A percentile compares a stretch with the other conserved stretches of the same genome.
phyloP scores from a whole-genome alignment of 768 basidiomycete genomes.

The Boletus barrowsii region DNA sequence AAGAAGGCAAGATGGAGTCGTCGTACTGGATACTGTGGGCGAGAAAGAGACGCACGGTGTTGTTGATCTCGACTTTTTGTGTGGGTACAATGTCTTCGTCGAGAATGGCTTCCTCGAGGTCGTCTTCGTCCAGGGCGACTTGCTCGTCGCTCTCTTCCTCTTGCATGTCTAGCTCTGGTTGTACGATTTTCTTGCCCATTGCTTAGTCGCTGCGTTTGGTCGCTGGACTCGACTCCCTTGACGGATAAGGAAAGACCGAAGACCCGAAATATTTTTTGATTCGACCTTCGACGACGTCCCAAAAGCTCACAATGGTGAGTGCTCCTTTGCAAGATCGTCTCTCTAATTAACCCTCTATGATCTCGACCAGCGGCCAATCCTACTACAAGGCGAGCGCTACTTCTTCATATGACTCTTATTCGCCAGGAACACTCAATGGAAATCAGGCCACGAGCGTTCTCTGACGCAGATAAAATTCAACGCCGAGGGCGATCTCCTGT shows the following conservation, averaged over 20 bases:
- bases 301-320: slow-evolving; percentile 19
- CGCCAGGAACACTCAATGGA: slow-evolving; percentile 12
- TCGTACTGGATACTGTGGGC: neutral
- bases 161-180: slow-evolving; percentile 8
- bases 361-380: slow-evolving; percentile 59
- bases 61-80: slow-evolving; percentile 70
- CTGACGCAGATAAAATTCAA: slow-evolving; percentile 98
- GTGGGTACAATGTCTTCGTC: slow-evolving; percentile 81
- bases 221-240: neutral
- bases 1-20: neutral
- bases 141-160: slow-evolving; percentile 37
- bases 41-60: slow-evolving; percentile 50
- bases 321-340: neutral
- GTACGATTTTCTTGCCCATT: slow-evolving; percentile 15
- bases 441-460: slow-evolving; percentile 90
- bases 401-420: neutral
- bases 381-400: slow-evolving; percentile 53
- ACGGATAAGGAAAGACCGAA: slow-evolving; percentile 22
- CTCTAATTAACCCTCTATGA: neutral
- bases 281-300: neutral
- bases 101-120: slow-evolving; percentile 55
- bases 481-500: slow-evolving; percentile 90
- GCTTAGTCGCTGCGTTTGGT: neutral
- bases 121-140: slow-evolving; percentile 74
- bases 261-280: slow-evolving; percentile 18